A percentile compares a stretch with the other conserved stretches of the same genome.
Conservation (phyloP, 225 moss, liverwort and hornwort species). For the Straminergon stramineum region DNA sequence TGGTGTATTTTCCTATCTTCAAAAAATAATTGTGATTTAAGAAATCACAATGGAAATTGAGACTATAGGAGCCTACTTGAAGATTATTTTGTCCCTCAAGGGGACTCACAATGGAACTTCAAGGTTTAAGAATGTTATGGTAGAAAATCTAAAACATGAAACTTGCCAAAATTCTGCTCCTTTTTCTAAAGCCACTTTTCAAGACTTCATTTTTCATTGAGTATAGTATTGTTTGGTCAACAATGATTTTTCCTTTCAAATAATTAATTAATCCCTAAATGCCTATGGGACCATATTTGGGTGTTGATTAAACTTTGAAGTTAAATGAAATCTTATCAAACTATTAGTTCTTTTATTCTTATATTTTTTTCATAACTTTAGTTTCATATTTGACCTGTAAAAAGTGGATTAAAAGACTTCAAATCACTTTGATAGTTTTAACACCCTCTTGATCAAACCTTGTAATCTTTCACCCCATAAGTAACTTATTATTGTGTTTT, state of each 20-base stretch:
- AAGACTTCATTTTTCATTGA: neutral
- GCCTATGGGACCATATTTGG: fast-evolving
- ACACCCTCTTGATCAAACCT: neutral
- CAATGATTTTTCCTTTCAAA: neutral
- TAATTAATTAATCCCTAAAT: fast-evolving
- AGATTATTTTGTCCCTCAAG: fast-evolving
- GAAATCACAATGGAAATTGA: neutral
- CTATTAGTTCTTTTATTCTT: neutral
- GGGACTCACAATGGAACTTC: neutral
- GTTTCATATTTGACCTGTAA: neutral
- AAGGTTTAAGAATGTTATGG: fast-evolving
- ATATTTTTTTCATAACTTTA: neutral
- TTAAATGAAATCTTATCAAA: neutral
- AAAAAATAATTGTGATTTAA: no score
- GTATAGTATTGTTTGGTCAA: neutral
- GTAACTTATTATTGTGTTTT: neutral
- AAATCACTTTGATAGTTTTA: neutral
- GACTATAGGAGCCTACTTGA: fast-evolving
- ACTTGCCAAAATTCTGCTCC: neutral
- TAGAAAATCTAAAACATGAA: neutral
- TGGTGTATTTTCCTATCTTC: neutral
- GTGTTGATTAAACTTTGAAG: neutral
- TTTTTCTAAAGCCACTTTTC: neutral
- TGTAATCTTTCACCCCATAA: neutral
- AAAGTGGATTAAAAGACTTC: neutral